Evolutionary conservation across 1,139 yeast genomes (phyloP).

Genomic region (Sugiyamaella castrensis): DNA sequence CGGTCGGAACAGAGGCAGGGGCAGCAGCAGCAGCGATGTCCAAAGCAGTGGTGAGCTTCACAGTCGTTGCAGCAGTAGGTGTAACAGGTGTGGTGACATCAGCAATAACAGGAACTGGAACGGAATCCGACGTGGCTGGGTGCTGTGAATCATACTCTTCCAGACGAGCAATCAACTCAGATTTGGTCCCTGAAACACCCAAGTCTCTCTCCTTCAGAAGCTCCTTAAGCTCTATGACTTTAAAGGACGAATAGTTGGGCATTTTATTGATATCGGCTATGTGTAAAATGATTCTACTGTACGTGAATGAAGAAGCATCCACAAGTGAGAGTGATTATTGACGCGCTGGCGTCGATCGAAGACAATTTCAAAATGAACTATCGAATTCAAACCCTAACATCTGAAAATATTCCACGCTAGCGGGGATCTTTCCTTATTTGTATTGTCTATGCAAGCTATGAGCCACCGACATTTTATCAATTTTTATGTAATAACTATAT

Average conservation of each 20-base stretch:
- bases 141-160: slow-evolving; percentile 31
- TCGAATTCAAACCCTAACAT: too few species aligned
- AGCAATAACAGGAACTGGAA: neutral
- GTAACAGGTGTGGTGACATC: neutral
- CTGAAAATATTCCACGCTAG: too few species aligned
- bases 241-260: slow-evolving; percentile 60
- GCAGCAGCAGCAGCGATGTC: slow-evolving; percentile 21
- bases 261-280: slow-evolving; percentile 32
- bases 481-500: too few species aligned
- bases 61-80: slow-evolving; percentile 8
- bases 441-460: too few species aligned
- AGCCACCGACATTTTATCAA: too few species aligned
- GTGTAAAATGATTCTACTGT: too few species aligned
- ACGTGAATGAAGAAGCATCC: too few species aligned
- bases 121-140: neutral
- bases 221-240: slow-evolving; percentile 86
- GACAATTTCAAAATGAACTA: too few species aligned
- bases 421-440: too few species aligned
- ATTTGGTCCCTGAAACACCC: slow-evolving; percentile 76
- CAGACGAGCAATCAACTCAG: slow-evolving; percentile 73
- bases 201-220: slow-evolving; percentile 65
- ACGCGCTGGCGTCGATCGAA: too few species aligned
- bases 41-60: slow-evolving; percentile 17
- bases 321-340: too few species aligned
- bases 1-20: neutral